phyloP scores from a whole-genome alignment of 2,329 filamentous ascomycete species.

The Fusarium sacchari region DNA sequence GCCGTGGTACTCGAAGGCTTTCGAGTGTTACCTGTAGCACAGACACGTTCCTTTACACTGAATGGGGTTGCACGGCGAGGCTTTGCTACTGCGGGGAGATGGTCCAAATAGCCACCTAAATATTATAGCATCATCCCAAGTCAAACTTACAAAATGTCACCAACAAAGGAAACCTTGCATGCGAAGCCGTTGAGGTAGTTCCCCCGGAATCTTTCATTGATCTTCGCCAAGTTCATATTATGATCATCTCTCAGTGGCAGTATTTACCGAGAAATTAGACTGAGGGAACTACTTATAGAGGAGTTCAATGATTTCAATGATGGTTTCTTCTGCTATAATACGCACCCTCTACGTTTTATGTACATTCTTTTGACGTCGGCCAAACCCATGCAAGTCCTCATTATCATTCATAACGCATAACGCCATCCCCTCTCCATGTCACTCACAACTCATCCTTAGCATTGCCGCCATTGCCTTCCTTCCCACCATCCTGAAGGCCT shows the following conservation, averaged over 20 bases:
- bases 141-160: not conserved
- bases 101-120: not conserved
- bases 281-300: not conserved
- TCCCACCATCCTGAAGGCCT: slow-evolving; percentile 52
- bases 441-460: slow-evolving; percentile 51
- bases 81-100: not conserved
- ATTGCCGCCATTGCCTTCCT: slow-evolving; percentile 43
- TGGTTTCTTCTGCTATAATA: not conserved
- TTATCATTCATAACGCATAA: slow-evolving; percentile 18
- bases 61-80: not conserved
- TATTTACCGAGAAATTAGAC: not conserved
- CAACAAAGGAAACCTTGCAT: not conserved
- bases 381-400: not conserved
- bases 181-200: not conserved
- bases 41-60: not conserved
- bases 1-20: not conserved
- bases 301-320: not conserved
- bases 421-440: not conserved
- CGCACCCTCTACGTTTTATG: not conserved
- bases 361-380: not conserved
- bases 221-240: not conserved
- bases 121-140: not conserved
- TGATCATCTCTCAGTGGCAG: not conserved
- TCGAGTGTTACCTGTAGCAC: slow-evolving; percentile 5
- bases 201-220: not conserved